phyloP scores from a whole-genome alignment of 129 eudicot genomes.

The Helianthus annuus region HanXRQr2.0-SUNRISE NC_035444.2:99521277-99521776 shows the following conservation, averaged over 20 bases:
- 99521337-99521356: slow-evolving; percentile 33
- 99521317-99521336: slow-evolving; percentile 91
- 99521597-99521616: no score
- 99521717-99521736: no score
- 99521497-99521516: slow-evolving; percentile 1
- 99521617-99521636: no score
- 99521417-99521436: slow-evolving; percentile 19
- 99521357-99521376: slow-evolving; percentile 10
- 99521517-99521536: background rate
- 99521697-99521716: no score
- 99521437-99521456: slow-evolving; percentile 37
- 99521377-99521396: background rate
- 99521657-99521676: no score
- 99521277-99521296: slow-evolving; percentile 97
- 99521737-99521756: no score
- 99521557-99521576: background rate
- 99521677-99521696: no score
- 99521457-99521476: slow-evolving; percentile 26
- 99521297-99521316: slow-evolving; percentile 91
- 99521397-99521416: slow-evolving; percentile 25
- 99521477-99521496: slow-evolving; percentile 7
- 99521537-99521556: slow-evolving; percentile 10
- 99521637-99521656: no score
- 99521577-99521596: no score
- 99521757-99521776: no score